A percentile compares a stretch with the other conserved stretches of the same genome.
Conservation (phyloP, 805 yeast genomes). For the Starmerella tilneyi region DNA sequence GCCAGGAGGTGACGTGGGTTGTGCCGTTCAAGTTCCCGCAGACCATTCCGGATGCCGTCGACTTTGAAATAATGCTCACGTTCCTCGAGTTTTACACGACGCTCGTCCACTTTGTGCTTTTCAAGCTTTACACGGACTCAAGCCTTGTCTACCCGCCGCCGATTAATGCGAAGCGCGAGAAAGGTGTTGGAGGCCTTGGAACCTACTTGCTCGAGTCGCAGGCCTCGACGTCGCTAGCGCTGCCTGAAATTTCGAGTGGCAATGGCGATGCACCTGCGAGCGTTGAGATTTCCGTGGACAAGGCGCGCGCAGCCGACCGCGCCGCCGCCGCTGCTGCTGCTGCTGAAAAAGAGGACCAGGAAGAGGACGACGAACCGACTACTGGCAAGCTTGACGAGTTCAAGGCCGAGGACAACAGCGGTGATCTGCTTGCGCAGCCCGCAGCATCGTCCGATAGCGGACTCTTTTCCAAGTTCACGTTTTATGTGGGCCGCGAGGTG, state of each 20-base stretch:
- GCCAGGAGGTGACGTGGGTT: slow-evolving; percentile 91
- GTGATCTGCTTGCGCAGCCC: slow-evolving; percentile 59
- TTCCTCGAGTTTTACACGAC: slow-evolving; percentile 94
- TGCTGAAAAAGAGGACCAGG: slow-evolving; percentile 27
- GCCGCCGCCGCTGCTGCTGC: slow-evolving; percentile 27
- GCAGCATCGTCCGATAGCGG: slow-evolving; percentile 13
- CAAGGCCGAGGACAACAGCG: slow-evolving; percentile 44
- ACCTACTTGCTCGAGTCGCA: slow-evolving; percentile 61
- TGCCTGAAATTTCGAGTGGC: slow-evolving; percentile 25
- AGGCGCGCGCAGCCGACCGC: slow-evolving; percentile 39
- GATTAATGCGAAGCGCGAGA: slow-evolving; percentile 58
- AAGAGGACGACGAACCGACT: slow-evolving; percentile 27
- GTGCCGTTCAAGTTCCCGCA: slow-evolving; percentile 97
- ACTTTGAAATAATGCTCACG: slow-evolving; percentile 92
- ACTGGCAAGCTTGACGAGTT: slow-evolving; percentile 59
- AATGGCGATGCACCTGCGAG: slow-evolving; percentile 8
- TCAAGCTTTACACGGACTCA: slow-evolving; percentile 72
- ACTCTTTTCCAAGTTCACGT: slow-evolving; percentile 63
- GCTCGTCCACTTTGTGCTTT: slow-evolving; percentile 75
- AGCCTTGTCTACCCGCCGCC: slow-evolving; percentile 87
- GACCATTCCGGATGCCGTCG: slow-evolving; percentile 85
- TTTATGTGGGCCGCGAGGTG: slow-evolving; percentile 90
- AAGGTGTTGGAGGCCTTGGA: slow-evolving; percentile 82
- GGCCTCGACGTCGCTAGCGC: slow-evolving; percentile 8
- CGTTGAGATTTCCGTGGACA: slow-evolving; percentile 28